These are phyloP conservation scores for Xylariales sp. DNA, from an alignment of 2,329 filamentous ascomycete species.

Conservation along the genomic window DNA sequence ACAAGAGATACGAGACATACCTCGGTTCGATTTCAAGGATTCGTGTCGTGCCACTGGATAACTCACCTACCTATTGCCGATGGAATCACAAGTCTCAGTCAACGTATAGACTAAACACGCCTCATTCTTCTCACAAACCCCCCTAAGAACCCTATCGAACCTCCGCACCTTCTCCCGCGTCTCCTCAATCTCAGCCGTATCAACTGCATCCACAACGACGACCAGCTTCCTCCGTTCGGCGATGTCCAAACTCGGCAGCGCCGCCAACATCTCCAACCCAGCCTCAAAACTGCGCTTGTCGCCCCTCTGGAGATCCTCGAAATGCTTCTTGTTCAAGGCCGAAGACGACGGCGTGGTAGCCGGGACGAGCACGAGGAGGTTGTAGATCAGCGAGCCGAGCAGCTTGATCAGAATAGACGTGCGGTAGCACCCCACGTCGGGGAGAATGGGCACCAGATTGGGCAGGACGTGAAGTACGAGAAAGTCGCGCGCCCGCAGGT, in stretches of 20 bases:
- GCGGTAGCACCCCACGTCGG: neutral
- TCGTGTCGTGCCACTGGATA: too few species aligned
- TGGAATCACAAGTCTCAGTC: neutral
- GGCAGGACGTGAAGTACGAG: slow-evolving; percentile 5
- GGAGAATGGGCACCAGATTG: slow-evolving; percentile 3
- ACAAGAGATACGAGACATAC: too few species aligned
- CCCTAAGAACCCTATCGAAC: slow-evolving; percentile 3
- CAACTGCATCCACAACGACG: slow-evolving; percentile 8
- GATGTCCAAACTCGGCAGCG: neutral
- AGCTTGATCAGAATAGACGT: slow-evolving; percentile 7
- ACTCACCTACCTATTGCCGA: neutral
- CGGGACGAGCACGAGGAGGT: neutral
- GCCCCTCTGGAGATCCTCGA: neutral
- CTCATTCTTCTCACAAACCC: slow-evolving; percentile 4
- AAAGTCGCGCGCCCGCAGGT: slow-evolving; percentile 5
- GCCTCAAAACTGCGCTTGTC: slow-evolving; percentile 6
- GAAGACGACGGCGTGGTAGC: neutral
- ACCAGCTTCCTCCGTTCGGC: slow-evolving; percentile 2
- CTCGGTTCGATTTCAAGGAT: too few species aligned
- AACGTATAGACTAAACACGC: slow-evolving; percentile 6
- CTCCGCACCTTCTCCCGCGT: slow-evolving; percentile 4
- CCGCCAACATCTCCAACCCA: slow-evolving; percentile 9
- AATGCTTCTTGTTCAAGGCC: neutral
- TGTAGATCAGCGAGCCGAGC: slow-evolving; percentile 3
- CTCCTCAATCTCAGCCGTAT: slow-evolving; percentile 5